A percentile compares a stretch with the other conserved stretches of the same genome.
Conservation (phyloP, 306 rosid genomes). For the Macrotyloma uniflorum region DNA sequence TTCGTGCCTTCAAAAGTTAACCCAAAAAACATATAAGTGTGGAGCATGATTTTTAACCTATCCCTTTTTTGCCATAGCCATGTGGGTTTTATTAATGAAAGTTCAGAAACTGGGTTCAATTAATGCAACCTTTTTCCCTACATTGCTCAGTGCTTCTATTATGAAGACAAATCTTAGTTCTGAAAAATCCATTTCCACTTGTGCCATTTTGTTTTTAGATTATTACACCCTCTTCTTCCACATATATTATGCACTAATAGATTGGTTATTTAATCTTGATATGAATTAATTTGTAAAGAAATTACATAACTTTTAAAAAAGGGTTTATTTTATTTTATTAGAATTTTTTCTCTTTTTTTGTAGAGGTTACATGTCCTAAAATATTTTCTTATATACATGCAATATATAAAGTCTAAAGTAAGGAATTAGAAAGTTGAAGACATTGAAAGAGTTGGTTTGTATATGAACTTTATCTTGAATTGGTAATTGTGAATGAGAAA, state of each 20-base stretch:
- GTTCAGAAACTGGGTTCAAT: slow-evolving; percentile 30
- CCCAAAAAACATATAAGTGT: slow-evolving; percentile 26
- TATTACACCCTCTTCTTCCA: too few relatives aligned
- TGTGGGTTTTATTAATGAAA: slow-evolving; percentile 42
- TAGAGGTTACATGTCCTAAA: too few relatives aligned
- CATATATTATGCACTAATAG: too few relatives aligned
- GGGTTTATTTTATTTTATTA: too few relatives aligned
- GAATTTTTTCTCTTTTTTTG: too few relatives aligned
- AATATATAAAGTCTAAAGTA: not conserved
- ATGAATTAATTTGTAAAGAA: too few relatives aligned
- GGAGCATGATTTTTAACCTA: slow-evolving; percentile 25
- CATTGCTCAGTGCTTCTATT: not conserved
- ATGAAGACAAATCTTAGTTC: slow-evolving; percentile 1
- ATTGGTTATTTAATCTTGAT: too few relatives aligned
- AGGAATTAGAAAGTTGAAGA: slow-evolving; percentile 32
- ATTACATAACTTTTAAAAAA: too few relatives aligned
- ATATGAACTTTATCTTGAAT: slow-evolving; percentile 7
- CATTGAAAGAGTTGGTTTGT: not conserved
- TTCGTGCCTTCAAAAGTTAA: slow-evolving; percentile 34
- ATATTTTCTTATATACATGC: not conserved
- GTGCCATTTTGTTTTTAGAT: not conserved
- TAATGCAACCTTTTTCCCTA: slow-evolving; percentile 26
- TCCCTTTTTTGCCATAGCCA: slow-evolving; percentile 23
- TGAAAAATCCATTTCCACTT: slow-evolving; percentile 15
- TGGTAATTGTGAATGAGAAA: slow-evolving; percentile 26